Percentiles rank a stretch among this genome's conserved stretches.
phyloP scores from a whole-genome alignment of 2,329 filamentous ascomycete genomes.

The Aureobasidium uvarum region DNA sequence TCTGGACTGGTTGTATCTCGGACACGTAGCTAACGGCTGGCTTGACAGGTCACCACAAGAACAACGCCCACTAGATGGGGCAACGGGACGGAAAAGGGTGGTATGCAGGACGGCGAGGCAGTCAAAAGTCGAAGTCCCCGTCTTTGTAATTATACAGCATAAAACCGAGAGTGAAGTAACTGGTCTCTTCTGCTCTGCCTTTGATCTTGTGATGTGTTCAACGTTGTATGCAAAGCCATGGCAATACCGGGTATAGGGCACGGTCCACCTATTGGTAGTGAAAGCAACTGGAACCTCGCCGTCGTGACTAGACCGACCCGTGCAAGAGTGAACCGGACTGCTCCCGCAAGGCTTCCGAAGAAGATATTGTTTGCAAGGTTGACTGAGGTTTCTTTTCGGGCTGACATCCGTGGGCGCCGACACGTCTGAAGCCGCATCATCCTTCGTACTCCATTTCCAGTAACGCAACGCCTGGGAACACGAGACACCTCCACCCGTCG shows the following conservation, averaged over 20 bases:
- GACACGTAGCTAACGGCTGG: conserved; percentile 33
- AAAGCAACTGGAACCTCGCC: neutral
- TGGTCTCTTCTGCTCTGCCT: neutral
- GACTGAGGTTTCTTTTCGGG: neutral
- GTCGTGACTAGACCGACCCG: neutral
- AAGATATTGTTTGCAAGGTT: neutral
- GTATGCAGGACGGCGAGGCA: conserved; percentile 13
- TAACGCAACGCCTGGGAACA: conserved; percentile 1
- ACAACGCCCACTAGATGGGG: conserved; percentile 83
- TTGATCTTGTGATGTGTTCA: conserved; percentile 4
- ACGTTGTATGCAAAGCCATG: conserved; percentile 7
- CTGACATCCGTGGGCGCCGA: conserved; percentile 6
- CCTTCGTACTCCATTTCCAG: neutral
- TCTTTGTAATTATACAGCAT: conserved; percentile 28
- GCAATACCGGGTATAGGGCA: conserved; percentile 2
- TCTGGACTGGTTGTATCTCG: conserved; percentile 34
- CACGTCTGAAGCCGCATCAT: neutral
- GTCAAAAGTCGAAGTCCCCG: neutral
- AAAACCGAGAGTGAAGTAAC: conserved; percentile 16
- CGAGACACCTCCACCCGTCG: conserved; percentile 4
- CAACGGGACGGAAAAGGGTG: neutral
- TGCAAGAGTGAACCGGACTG: neutral
- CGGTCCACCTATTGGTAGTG: neutral
- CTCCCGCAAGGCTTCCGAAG: neutral
- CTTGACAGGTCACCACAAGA: conserved; percentile 93